These are phyloP conservation scores for Elasticomyces elasticus DNA, from an alignment of 495 filamentous ascomycete genomes.

Conservation along the genomic window DNA sequence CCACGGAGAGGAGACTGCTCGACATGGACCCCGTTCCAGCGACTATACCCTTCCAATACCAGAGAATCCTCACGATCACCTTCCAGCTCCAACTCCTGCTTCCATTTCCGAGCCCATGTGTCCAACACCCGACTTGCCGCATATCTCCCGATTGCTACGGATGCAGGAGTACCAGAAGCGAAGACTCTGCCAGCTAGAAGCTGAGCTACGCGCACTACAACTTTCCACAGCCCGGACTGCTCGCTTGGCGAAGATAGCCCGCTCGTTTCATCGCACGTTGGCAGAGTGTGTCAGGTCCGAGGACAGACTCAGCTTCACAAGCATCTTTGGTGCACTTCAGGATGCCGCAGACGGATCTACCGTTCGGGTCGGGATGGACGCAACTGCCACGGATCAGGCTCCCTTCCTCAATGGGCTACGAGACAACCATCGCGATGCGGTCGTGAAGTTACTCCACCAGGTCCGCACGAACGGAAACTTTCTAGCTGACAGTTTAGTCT, in stretches of 20 bases:
- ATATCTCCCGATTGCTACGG: constrained; percentile 60
- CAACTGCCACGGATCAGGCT: constrained; percentile 35
- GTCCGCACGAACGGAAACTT: constrained; percentile 81
- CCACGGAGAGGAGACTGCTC: too few relatives aligned
- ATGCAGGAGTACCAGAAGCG: constrained; percentile 65
- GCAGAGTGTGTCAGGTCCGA: constrained; percentile 82
- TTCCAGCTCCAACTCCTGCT: too few relatives aligned
- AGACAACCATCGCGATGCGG: constrained; percentile 57
- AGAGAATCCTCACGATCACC: not conserved
- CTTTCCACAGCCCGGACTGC: constrained; percentile 62
- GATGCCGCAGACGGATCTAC: constrained; percentile 74
- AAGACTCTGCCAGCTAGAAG: constrained; percentile 54
- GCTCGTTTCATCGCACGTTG: constrained; percentile 68
- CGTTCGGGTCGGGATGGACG: constrained; percentile 40
- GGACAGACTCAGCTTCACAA: constrained; percentile 80
- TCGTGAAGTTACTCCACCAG: constrained; percentile 69
- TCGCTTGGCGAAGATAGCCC: constrained; percentile 66
- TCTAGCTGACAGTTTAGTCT: constrained; percentile 66
- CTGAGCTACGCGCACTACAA: constrained; percentile 52
- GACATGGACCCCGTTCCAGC: too few relatives aligned
- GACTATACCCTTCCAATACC: not conserved
- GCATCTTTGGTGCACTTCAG: constrained; percentile 76
- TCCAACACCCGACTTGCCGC: constrained; percentile 46
- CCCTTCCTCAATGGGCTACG: constrained; percentile 78
- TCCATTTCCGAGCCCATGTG: too few relatives aligned